Percentiles rank a stretch among this genome's conserved stretches.
phyloP scores from a whole-genome alignment of 495 filamentous ascomycete genomes.

The Elaphomyces granulatus region DNA sequence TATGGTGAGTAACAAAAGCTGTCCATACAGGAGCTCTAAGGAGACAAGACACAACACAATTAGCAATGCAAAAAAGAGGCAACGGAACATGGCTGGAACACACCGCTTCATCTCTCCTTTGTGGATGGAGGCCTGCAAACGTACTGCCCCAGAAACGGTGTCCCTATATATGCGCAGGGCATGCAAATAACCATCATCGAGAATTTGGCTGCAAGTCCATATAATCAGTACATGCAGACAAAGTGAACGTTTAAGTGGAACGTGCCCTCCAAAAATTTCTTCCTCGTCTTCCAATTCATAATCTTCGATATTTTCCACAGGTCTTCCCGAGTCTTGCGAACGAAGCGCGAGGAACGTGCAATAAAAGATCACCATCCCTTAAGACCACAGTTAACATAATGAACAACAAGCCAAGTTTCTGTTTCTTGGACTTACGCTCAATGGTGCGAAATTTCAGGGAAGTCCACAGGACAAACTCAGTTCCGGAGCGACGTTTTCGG shows the following conservation, averaged over 20 bases:
- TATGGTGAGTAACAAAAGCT: conserved; percentile 53
- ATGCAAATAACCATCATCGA: conserved; percentile 56
- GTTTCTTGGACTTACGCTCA: conserved; percentile 32
- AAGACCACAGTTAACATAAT: not conserved
- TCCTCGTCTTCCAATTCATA: conserved; percentile 48
- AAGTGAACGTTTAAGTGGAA: not conserved
- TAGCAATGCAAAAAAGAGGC: not conserved
- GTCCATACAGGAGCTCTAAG: conserved; percentile 53
- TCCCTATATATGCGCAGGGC: conserved; percentile 61
- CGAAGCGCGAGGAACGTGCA: conserved; percentile 63
- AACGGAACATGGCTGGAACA: not conserved
- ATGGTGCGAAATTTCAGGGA: conserved; percentile 42
- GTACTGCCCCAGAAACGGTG: conserved; percentile 41
- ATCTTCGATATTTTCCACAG: conserved; percentile 39
- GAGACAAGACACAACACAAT: no score
- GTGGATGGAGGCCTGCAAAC: conserved; percentile 39
- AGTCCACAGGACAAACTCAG: conserved; percentile 38
- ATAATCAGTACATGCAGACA: conserved; percentile 2
- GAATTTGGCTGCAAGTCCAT: conserved; percentile 42
- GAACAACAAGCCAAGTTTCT: not conserved
- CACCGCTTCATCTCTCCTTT: conserved; percentile 29
- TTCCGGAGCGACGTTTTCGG: conserved; percentile 29
- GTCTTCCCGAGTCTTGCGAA: conserved; percentile 43
- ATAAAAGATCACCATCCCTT: conserved; percentile 66
- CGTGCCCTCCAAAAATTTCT: conserved; percentile 53